These are phyloP conservation scores for Ilex paraguariensis DNA, from an alignment of 305 asterid genomes.

Conservation along the genomic window DNA sequence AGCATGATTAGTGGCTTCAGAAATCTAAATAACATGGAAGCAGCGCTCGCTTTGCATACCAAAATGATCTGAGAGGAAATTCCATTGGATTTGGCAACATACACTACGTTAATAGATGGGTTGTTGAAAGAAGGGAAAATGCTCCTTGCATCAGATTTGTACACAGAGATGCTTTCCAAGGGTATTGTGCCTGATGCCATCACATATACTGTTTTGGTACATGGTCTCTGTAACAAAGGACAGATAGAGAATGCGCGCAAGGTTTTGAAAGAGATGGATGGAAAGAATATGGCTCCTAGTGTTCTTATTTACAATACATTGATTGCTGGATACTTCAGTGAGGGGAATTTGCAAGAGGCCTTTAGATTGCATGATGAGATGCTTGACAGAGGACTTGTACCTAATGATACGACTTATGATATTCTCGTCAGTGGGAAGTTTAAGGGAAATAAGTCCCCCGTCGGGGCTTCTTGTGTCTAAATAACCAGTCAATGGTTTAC, in stretches of 20 bases:
- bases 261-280: conserved; percentile 54
- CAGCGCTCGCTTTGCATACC: conserved; percentile 41
- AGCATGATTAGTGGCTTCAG: conserved; percentile 70
- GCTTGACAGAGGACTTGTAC: conserved; percentile 67
- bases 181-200: conserved; percentile 58
- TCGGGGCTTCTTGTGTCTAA: conserved; percentile 24
- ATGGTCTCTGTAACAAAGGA: conserved; percentile 64
- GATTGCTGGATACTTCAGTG: conserved; percentile 64
- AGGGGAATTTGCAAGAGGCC: conserved; percentile 79
- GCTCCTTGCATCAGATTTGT: conserved; percentile 48
- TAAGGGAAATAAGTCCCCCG: conserved; percentile 17
- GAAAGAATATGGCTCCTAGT: conserved; percentile 45
- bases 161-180: conserved; percentile 63
- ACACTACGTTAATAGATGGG: conserved; percentile 76
- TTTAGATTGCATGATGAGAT: conserved; percentile 84
- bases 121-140: conserved; percentile 53
- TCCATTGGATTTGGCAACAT: conserved; percentile 57
- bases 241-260: conserved; percentile 55
- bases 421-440: conserved; percentile 47
- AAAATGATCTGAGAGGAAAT: conserved; percentile 53
- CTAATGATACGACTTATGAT: conserved; percentile 55
- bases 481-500: conserved; percentile 7
- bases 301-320: conserved; percentile 58
- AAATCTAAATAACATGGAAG: conserved; percentile 46
- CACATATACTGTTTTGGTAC: conserved; percentile 60